Evolutionary conservation across 306 rosid genomes (phyloP), one percentile per base, ranked within the genome.

Genomic region (Astragalus glycyphyllos): DNA sequence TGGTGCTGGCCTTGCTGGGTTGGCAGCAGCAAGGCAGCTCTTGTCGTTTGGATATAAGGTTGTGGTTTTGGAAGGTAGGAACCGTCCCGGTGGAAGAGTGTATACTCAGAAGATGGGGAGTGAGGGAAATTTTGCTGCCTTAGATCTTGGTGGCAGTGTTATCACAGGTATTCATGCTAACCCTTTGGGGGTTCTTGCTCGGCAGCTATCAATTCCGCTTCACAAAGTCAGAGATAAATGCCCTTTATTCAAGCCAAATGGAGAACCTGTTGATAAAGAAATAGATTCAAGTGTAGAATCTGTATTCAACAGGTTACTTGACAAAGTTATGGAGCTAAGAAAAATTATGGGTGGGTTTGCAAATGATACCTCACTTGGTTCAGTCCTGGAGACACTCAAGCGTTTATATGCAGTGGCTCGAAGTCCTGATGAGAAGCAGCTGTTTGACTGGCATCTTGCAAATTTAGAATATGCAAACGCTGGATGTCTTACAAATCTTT

Each of bases 381-480:
- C 95, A 1, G 95, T 91, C 66, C 70, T 94, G 86, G 89, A 91
- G 81, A 90, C 73, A 6, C 97, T 94, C 69, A 84, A 80, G 79
- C 77, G 49, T 66, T 55, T 94, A 76, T 94, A 94, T 83, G 83
- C 78, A 35, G 95, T 89, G 67, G 92, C 88, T 64, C 75, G 78
- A 68, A 83, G 75, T 69, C 65, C 64, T 2, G 88, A 90, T 60
- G 99, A 94, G 73, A 80, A 81, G 80, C 97, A 89, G 62, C 87
- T 94, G 79, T 80, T 90, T 70, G 96, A 94, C 75, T 94, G 99
- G 99, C 97, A 94, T 86, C 82, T 86, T 42, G 99, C 97, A 4
- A 94, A 90, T 84, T 81, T 94, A 68, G 99, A 94, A 77, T 94
- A 86, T 40, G 95, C 99, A 65, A 94, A 94, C 82, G 99, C 99